phyloP scores from a whole-genome alignment of 805 yeast species.

The Lipomyces japonicus region DNA sequence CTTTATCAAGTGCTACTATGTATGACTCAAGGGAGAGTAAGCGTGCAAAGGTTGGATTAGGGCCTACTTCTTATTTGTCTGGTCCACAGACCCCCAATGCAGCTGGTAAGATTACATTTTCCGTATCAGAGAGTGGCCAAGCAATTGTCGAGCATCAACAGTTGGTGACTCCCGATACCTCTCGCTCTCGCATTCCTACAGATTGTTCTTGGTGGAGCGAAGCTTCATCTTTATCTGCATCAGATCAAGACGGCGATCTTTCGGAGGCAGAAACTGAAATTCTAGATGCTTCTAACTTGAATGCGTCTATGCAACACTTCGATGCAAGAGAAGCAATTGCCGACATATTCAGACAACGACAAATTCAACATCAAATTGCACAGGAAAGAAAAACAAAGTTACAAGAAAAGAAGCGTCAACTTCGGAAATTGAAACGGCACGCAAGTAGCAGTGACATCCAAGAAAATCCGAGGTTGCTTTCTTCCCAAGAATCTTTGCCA shows the following conservation, averaged over 20 bases:
- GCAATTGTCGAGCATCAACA: conserved; percentile 13
- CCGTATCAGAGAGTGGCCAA: conserved; percentile 16
- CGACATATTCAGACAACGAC: conserved; percentile 17
- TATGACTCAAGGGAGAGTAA: background rate
- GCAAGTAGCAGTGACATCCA: conserved; percentile 11
- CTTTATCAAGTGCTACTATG: conserved; percentile 7
- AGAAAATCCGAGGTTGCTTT: no score
- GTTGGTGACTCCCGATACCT: background rate
- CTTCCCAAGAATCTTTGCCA: no score
- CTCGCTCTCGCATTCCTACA: conserved; percentile 3
- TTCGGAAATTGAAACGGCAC: conserved; percentile 10
- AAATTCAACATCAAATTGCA: conserved; percentile 4
- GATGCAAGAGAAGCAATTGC: conserved; percentile 27
- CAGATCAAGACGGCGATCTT: conserved; percentile 1
- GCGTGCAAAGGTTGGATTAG: background rate
- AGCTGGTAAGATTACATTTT: conserved; percentile 1
- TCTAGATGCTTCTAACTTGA: conserved; percentile 3
- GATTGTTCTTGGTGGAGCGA: conserved; percentile 11
- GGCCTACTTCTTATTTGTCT: background rate
- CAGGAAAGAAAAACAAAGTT: conserved; percentile 3
- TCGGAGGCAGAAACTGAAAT: conserved; percentile 28
- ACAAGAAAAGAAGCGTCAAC: background rate
- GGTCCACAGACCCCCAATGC: background rate
- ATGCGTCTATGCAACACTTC: background rate
- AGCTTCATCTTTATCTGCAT: conserved; percentile 2